Evolutionary conservation across 2,329 filamentous ascomycete genomes (phyloP), one percentile per base, ranked within the genome.

Genomic region (Ophiostoma sp.): DNA sequence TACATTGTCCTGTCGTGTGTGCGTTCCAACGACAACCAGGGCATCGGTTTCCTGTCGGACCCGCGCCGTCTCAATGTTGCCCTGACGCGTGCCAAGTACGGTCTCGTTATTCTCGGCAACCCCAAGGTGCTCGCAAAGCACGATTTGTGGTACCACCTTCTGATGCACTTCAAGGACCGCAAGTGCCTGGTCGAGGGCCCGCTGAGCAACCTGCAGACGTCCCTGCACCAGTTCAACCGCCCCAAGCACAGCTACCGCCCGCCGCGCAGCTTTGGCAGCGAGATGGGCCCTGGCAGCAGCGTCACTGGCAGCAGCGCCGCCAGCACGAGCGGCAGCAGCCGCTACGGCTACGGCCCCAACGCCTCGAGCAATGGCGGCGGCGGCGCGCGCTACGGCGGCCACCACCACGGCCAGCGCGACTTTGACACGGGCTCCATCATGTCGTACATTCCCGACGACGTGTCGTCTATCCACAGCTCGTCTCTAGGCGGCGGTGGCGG

Each of bases 1-100:
- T 99, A 97, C 77, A 99, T 99, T 76, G 94, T 99, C 54, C 84
- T 99, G 41, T 98, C 95, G 72, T 99, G 95, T 77, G 95, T 99
- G 68, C 92, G 95, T 78, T 98, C 94, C 78, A 99, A 99, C 78
- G 95, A 99, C 76, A 96, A 98, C 79, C 95, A 99, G 79, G 95
- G 95, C 74, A 99, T 99, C 76, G 95, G 95, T 81, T 99, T 99
- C 87, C 84, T 99, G 83, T 98, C 94, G 72, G 95, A 99, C 76
- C 95, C 95, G 68, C 92, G 95, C 74, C 94, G 95, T 84, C 88
- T 99, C 76, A 99, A 99, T 77, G 95, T 99, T 31, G 95, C 94
- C 54, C 86, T 99, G 74, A 99, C 95, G 68, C 92, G 95, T 83
- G 95, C 95, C 73, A 98, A 97, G 81, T 99, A 94, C 76, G 95